Base-by-base conservation (phyloP, 768 basidiomycete species). In the Boletus reticulatus region DNA sequence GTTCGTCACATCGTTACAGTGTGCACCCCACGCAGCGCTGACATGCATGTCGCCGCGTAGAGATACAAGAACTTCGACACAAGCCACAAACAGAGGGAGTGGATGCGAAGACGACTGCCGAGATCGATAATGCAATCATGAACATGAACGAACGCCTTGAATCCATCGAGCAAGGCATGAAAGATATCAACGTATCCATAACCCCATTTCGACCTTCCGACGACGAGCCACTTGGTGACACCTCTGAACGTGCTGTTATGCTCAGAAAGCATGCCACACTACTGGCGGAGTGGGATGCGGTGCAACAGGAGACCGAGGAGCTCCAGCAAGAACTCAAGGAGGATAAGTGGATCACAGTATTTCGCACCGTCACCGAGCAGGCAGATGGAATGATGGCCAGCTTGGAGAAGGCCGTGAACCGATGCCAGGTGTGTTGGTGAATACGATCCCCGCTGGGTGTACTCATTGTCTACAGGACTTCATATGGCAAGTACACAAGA, bases 301-400 rank as follows among this genome's bases (percentile, higher is more conserved):
- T 94, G 11, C 86, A 88, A 67, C 83, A 83, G 52, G 89, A 93
- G 63, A 89, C 87, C 52, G 86, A 89, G 43, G 84, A 87, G 27
- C 73, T 98, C 55, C 79, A 88, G 59, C 93, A 95, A 65, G 97
- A 99, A 72, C 77, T 98, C 60, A 94, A 92, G 73, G 96, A 98
- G 72, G 96, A 98, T 73, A 95, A 95, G 64, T 97, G 93, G 92
- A 79, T 98, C 63, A 89, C 89, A 12, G 92, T 98, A 20, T 98
- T 98, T 73, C 83, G 94, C 61, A 95, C 92, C 6, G 91, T 94
- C 54, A 87, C 92, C 42, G 89, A 94, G 65, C 95, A 98, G 70
- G 95, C 96, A 42, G 92, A 94, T 68, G 93, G 92, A 24, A 97
- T 98, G 96, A 96, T 98, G 93, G 84, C 84, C 29, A 92, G 91